These are phyloP conservation scores for Blastomyces percursus DNA, from an alignment of 2,329 filamentous ascomycete species.

Conservation along the genomic window DNA sequence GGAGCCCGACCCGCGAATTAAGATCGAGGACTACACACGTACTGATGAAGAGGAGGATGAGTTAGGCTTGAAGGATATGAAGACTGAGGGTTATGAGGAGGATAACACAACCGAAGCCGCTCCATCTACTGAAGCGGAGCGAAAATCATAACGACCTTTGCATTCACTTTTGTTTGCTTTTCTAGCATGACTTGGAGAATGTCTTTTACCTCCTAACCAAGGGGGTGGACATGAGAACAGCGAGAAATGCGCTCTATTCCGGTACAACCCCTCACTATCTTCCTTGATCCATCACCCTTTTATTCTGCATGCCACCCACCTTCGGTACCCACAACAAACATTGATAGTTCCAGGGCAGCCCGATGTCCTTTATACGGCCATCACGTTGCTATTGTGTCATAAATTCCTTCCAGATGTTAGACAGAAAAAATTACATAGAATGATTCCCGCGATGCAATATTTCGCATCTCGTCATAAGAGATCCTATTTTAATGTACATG, in stretches of 20 bases:
- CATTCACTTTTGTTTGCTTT: background rate
- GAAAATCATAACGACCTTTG: background rate
- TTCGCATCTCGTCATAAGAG: background rate
- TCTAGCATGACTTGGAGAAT: background rate
- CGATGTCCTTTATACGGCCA: background rate
- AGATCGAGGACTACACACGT: constrained; percentile 68
- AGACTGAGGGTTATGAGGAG: constrained; percentile 72
- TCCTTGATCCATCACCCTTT: background rate
- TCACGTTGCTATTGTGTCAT: background rate
- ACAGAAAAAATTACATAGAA: background rate
- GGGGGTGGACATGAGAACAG: background rate
- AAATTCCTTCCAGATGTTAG: background rate
- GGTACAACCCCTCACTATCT: background rate
- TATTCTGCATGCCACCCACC: background rate
- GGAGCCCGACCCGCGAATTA: constrained; percentile 74
- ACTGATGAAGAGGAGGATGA: constrained; percentile 92
- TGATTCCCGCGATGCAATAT: background rate
- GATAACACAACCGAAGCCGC: constrained; percentile 24
- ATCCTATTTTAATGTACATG: background rate
- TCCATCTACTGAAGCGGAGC: background rate
- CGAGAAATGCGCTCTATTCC: background rate
- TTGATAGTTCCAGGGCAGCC: too few species aligned
- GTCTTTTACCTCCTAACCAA: background rate
- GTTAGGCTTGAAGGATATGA: constrained; percentile 83
- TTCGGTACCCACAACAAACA: background rate